Conservation (phyloP, 345 rosid genomes). For the Cardamine occulta region DNA sequence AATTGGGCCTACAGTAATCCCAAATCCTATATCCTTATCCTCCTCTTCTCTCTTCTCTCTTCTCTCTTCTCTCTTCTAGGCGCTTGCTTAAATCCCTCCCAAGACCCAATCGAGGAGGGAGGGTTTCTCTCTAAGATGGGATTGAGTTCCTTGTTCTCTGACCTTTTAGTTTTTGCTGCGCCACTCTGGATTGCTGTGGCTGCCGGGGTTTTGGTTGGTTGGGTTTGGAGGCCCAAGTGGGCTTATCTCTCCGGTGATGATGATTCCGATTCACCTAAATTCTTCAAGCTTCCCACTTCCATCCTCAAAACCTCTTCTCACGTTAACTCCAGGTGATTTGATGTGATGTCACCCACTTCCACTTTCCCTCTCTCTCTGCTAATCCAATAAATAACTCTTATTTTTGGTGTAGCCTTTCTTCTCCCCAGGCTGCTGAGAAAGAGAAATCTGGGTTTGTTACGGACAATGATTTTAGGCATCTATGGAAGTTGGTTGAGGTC, state of each 20-base stretch:
- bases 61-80: not conserved
- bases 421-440: not conserved
- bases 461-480: slow-evolving; percentile 68
- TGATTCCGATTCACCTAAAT: slow-evolving; percentile 4
- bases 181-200: slow-evolving; percentile 90
- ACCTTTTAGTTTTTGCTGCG: slow-evolving; percentile 54
- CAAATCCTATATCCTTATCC: slow-evolving; percentile 70
- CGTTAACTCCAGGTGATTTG: slow-evolving; percentile 58
- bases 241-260: slow-evolving; percentile 55
- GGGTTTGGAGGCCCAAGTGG: slow-evolving; percentile 98
- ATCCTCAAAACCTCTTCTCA: slow-evolving; percentile 50
- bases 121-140: slow-evolving; percentile 47
- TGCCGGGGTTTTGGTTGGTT: slow-evolving; percentile 84
- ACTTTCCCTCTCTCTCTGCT: not conserved
- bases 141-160: slow-evolving; percentile 52
- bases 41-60: slow-evolving; percentile 32
- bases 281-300: slow-evolving; percentile 48
- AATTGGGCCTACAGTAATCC: slow-evolving; percentile 63
- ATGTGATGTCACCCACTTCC: not conserved
- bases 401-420: slow-evolving; percentile 24
- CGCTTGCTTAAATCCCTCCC: not conserved
- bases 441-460: slow-evolving; percentile 52
- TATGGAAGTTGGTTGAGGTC: slow-evolving; percentile 75
- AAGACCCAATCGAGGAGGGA: too few species aligned
- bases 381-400: not conserved